These are phyloP conservation scores for Mucor circinelloides DNA, from an alignment of 371 early-diverging fungal genomes.

Conservation along the genomic window DNA sequence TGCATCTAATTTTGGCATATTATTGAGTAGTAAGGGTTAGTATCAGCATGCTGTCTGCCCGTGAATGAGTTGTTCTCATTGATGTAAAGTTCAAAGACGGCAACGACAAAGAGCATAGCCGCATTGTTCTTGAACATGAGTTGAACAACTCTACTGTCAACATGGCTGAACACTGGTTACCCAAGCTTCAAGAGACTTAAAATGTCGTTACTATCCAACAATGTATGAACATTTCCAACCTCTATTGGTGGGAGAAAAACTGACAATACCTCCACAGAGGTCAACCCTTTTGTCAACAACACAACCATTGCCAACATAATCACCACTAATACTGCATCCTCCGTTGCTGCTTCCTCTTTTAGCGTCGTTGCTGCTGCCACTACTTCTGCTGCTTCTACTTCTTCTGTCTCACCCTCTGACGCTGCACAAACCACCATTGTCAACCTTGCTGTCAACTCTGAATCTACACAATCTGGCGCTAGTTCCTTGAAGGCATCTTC, in stretches of 20 bases:
- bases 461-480: background rate
- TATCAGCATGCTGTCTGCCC: no score
- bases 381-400: background rate
- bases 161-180: conserved; percentile 50
- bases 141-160: conserved; percentile 45
- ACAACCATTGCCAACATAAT: background rate
- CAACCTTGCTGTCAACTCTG: conserved; percentile 3
- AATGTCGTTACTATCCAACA: conserved; percentile 49
- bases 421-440: background rate
- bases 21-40: no score
- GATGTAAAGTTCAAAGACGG: no score
- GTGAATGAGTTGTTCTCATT: no score
- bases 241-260: conserved; percentile 51
- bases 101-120: conserved; percentile 34
- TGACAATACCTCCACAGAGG: conserved; percentile 40
- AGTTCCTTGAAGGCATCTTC: conserved; percentile 2
- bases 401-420: background rate
- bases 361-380: no score
- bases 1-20: no score
- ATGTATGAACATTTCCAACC: conserved; percentile 54
- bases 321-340: background rate
- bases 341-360: no score
- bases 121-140: conserved; percentile 55
- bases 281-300: background rate
- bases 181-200: conserved; percentile 42